Conservation (phyloP, 495 filamentous ascomycete species). For the Neurospora tetrasperma region DNA sequence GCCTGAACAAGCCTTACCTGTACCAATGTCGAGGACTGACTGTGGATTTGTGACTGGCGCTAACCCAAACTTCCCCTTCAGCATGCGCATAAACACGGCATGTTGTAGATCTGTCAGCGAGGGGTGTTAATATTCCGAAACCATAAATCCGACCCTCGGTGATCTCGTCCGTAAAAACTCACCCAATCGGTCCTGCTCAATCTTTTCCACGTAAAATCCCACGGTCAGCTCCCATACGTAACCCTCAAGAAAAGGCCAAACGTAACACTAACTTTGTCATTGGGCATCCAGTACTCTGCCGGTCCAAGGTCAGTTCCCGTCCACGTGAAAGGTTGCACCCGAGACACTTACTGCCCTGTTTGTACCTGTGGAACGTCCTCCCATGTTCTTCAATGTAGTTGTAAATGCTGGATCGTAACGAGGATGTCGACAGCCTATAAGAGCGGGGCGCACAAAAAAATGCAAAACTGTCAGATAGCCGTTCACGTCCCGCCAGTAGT, state of each 20-base stretch:
- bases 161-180: background rate
- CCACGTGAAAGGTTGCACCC: constrained; percentile 1
- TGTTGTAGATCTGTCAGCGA: constrained; percentile 38
- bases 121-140: background rate
- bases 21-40: constrained; percentile 35
- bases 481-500: background rate
- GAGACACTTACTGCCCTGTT: constrained; percentile 25
- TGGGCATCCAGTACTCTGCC: constrained; percentile 22
- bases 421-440: constrained; percentile 6
- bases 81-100: constrained; percentile 30
- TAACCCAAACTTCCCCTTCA: constrained; percentile 32
- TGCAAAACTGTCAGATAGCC: background rate
- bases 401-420: constrained; percentile 10
- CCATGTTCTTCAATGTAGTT: constrained; percentile 23
- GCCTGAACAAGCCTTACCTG: constrained; percentile 15
- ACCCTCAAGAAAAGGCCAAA: background rate
- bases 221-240: background rate
- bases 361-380: constrained; percentile 27
- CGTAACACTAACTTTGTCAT: constrained; percentile 17
- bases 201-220: constrained; percentile 11
- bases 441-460: background rate
- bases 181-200: constrained; percentile 38
- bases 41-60: constrained; percentile 30
- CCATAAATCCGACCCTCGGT: background rate
- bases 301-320: background rate